A percentile compares a stretch with the other conserved stretches of the same genome.
phyloP scores from a whole-genome alignment of 768 basidiomycete genomes.

The Leccinum uliginosum region DNA sequence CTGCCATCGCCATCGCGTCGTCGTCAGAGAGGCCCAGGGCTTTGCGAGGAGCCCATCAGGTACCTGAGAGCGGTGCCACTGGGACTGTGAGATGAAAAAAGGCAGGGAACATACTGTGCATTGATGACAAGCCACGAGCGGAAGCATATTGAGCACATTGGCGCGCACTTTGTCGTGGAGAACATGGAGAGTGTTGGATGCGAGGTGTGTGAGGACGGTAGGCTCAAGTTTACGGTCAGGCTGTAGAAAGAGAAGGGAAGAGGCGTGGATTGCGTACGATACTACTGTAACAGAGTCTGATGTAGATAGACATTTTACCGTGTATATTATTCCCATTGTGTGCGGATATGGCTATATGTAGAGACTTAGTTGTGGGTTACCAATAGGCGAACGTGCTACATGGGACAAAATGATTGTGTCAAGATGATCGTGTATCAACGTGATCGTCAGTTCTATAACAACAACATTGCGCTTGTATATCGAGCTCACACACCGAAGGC shows the following conservation, averaged over 20 bases:
- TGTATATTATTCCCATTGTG: not conserved
- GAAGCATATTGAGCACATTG: slow-evolving; percentile 47
- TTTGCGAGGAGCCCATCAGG: no score
- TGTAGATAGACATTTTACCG: not conserved
- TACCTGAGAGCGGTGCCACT: no score
- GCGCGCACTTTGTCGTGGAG: slow-evolving; percentile 53
- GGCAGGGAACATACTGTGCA: no score
- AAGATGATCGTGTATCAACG: not conserved
- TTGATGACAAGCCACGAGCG: slow-evolving; percentile 70
- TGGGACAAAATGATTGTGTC: not conserved
- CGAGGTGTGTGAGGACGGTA: slow-evolving; percentile 36
- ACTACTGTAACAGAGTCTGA: not conserved
- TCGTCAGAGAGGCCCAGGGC: no score
- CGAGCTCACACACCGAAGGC: not conserved
- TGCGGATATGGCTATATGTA: not conserved
- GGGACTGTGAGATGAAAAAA: no score
- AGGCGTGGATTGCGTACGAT: not conserved
- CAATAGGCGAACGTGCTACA: not conserved
- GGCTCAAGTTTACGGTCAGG: slow-evolving; percentile 42
- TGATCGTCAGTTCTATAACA: not conserved
- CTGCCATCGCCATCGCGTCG: no score
- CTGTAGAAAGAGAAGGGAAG: slow-evolving; percentile 8
- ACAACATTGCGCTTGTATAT: not conserved
- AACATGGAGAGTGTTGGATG: slow-evolving; percentile 49
- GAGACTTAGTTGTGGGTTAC: not conserved